Base-by-base conservation (phyloP, 2,329 filamentous ascomycete genomes). In the Fusarium nelsonii region DNA sequence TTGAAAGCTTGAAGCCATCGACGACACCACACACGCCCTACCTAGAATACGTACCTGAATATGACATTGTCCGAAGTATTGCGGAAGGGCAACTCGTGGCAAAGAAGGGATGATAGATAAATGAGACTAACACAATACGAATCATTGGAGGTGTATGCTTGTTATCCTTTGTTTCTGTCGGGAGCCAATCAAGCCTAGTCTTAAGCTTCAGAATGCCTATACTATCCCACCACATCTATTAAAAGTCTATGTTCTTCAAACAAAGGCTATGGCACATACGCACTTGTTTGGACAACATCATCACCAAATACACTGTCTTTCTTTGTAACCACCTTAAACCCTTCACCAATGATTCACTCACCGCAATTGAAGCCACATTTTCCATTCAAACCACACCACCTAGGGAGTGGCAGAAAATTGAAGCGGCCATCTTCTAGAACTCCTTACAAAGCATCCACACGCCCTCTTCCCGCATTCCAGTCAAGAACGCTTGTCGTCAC, bases 401-500 rank as follows among this genome's bases (percentile, higher is more conserved):
- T 23, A 23, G 6, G 23, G 6, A 23, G 23, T 23, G 23, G 23
- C 23, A 23, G 23, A 23, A 23, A 23, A 23, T 23, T 23, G 23
- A 23, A 23, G 23, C 23, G 23, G 15, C 46, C 54, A 44, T 59
- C 10, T 70, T 68, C 63, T 37, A 23, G 57, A 69, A 57, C 39
- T 32, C n/a, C 43, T 43, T 14, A 32, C 36, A 16, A 32, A 37
- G 32, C 11, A 15, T 11, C 6, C 8, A 41, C 36, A n/a, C 40
- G n/a, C 54, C 56, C 57, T 51, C 43, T 60, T 68, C 67, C 67
- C 63, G 67, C 67, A 69, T 69, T 70, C 67, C 67, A 69, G 45
- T 43, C 20, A 15, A 46, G 10, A 56, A 28, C 15, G 26, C 46
- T 20, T 40, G n/a, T 49, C 54, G 36, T 48, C 41, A 45, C 32